Evolutionary conservation across 305 asterid species (phyloP).

Genomic region (Solanum aculeatissimum): DNA sequence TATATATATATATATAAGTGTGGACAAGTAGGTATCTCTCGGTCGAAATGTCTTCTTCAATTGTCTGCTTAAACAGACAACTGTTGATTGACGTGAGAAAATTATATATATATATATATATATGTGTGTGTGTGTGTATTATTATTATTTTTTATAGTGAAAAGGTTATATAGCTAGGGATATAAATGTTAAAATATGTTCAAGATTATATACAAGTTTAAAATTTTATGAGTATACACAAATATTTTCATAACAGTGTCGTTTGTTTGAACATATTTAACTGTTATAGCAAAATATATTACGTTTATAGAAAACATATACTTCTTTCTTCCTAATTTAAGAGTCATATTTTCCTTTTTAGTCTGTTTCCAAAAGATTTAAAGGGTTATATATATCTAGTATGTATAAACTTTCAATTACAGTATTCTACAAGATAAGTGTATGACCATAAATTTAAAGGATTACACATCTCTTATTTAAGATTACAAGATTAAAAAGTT

Average conservation of each 20-base stretch:
- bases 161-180: not conserved
- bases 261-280: not conserved
- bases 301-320: not conserved
- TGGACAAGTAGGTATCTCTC: too few species aligned
- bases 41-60: fast-evolving
- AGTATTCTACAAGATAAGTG: not conserved
- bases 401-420: not conserved
- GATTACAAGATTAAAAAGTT: fast-evolving
- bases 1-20: not conserved
- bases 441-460: not conserved
- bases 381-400: too few species aligned
- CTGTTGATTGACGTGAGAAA: too few species aligned
- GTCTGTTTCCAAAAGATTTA: not conserved
- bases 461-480: not conserved
- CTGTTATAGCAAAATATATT: not conserved
- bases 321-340: not conserved
- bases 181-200: not conserved
- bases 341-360: not conserved
- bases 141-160: not conserved
- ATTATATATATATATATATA: too few species aligned
- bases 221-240: not conserved
- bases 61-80: too few species aligned
- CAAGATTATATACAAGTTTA: not conserved
- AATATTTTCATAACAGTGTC: not conserved
- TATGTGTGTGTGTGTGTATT: too few species aligned